These are phyloP conservation scores for Spirogloea muscicola DNA, from an alignment of 139 green algal genomes.

Conservation along the genomic window DNA sequence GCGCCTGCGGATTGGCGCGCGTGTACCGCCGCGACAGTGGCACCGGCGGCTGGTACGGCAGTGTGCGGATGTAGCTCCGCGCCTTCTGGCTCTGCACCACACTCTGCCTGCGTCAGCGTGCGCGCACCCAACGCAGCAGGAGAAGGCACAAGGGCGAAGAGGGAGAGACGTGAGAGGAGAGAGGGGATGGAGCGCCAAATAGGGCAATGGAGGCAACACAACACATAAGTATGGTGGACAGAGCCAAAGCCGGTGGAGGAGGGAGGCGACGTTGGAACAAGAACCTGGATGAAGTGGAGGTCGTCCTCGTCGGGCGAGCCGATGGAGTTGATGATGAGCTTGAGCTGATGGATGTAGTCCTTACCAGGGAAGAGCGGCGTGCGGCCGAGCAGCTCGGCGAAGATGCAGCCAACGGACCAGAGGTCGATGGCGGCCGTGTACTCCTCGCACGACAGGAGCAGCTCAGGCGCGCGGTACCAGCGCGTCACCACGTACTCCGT, in stretches of 20 bases:
- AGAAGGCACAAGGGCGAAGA: too few species aligned
- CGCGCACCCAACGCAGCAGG: too few species aligned
- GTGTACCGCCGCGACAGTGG: slow-evolving; percentile 51
- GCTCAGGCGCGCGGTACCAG: slow-evolving; percentile 63
- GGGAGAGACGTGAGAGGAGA: too few species aligned
- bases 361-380: slow-evolving; percentile 62
- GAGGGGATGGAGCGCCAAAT: too few species aligned
- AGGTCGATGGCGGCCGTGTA: slow-evolving; percentile 63
- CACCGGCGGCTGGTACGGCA: slow-evolving; percentile 43
- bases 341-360: slow-evolving; percentile 68
- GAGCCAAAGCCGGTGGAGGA: too few species aligned
- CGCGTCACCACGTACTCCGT: slow-evolving; percentile 66
- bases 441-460: slow-evolving; percentile 60
- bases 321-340: slow-evolving; percentile 62
- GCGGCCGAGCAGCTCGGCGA: slow-evolving; percentile 60
- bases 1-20: slow-evolving; percentile 43
- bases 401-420: slow-evolving; percentile 62
- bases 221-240: too few species aligned
- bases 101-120: too few species aligned
- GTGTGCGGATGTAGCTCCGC: slow-evolving; percentile 53
- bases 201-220: too few species aligned
- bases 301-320: slow-evolving; percentile 51
- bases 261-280: too few species aligned
- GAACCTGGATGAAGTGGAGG: slow-evolving; percentile 49
- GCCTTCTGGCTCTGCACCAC: slow-evolving; percentile 61